Evolutionary conservation across 2,329 filamentous ascomycete species (phyloP), one percentile per base, ranked within the genome.

Genomic region (Xylogone sp.): DNA sequence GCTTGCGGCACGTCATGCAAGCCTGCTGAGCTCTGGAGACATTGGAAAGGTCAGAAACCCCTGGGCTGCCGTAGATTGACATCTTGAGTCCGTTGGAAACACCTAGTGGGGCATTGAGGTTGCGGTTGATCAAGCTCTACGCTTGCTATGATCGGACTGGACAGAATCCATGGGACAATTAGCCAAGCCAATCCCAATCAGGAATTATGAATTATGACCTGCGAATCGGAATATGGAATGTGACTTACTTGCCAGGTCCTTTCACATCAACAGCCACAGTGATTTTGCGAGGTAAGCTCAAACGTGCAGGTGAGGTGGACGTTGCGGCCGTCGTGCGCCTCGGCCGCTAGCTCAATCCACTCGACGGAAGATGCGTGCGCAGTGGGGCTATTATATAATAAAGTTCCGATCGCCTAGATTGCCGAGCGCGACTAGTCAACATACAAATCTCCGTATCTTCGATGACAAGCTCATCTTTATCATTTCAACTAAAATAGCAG

Each of bases 1-100:
- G 72, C 54, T 70, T 72, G 31, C 70, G 65, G 59, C 74, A 77
- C 24, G 71, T 65, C 43, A 67, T 55, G 57, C 73, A 76, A 51
- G 73, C 73, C 62, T 74, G 71, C 16, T 62, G 55, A 18, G 73
- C 70, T 50, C 64, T 68, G 21, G 47, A 57, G 8, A 52, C 50
- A 39, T 55, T 52, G 5, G 48, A 50, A 19, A 21, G 16, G 21
- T 57, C 58, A 21, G 43, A 24, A 20, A 22, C 47, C 39, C 34
- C 48, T 18, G 52, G 52, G 46, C 22, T 52, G 16, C 21, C 45
- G 43, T 54, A 59, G 48, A 59, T 47, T 1, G 56, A 56, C 57
- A 57, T 59, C 4, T 4, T 49, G 44, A 27, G 22, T 22, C 16
- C n/a, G 34, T 5, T 18, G 6, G 5, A 16, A 39, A 16, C 8